Evolutionary conservation across 2,329 filamentous ascomycete genomes (phyloP).

Genomic region (Pseudogymnoascus sp.): DNA sequence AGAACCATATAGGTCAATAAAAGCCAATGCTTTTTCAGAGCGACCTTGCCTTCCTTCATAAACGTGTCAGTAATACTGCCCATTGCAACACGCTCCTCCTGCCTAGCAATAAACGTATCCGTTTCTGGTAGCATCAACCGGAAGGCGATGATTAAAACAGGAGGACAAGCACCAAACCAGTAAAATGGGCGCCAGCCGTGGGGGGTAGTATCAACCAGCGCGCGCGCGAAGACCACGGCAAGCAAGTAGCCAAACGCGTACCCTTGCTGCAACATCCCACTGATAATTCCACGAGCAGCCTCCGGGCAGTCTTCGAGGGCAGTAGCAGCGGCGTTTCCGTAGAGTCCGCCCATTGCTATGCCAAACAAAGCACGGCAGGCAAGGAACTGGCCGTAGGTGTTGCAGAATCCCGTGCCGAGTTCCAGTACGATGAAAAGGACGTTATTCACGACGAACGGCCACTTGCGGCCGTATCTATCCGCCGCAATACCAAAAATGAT

Average conservation of each 20-base stretch:
- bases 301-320: conserved; percentile 53
- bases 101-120: conserved; percentile 57
- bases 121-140: conserved; percentile 74
- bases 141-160: conserved; percentile 70
- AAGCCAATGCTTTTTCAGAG: conserved; percentile 70
- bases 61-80: conserved; percentile 59
- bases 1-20: conserved; percentile 73
- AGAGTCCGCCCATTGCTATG: conserved; percentile 71
- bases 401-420: conserved; percentile 64
- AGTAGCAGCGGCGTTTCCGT: conserved; percentile 71
- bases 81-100: conserved; percentile 50
- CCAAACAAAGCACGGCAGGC: conserved; percentile 69
- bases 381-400: conserved; percentile 58
- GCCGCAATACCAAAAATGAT: conserved; percentile 67
- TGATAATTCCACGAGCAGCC: conserved; percentile 62
- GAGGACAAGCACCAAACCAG: conserved; percentile 81
- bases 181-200: conserved; percentile 78
- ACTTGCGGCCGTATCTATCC: conserved; percentile 73
- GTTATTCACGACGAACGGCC: conserved; percentile 71
- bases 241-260: conserved; percentile 74
- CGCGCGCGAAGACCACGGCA: conserved; percentile 59
- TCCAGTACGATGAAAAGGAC: conserved; percentile 63
- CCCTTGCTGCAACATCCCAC: conserved; percentile 72
- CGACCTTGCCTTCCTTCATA: conserved; percentile 66
- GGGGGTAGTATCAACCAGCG: conserved; percentile 63